Conservation (phyloP, 2,329 filamentous ascomycete genomes). For the Alternaria viburni region DNA sequence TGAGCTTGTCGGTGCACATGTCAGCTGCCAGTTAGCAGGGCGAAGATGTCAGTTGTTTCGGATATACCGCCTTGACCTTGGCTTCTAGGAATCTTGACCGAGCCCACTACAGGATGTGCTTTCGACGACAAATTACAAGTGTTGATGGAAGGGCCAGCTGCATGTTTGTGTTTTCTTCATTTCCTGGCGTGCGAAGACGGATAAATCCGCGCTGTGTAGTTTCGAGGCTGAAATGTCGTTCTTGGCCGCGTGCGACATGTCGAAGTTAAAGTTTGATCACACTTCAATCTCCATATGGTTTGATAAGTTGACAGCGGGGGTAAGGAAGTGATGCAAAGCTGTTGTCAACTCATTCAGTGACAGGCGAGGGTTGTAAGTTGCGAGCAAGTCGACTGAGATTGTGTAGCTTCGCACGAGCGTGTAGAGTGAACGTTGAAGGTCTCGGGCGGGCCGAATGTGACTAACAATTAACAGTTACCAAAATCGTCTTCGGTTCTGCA, state of each 20-base stretch:
- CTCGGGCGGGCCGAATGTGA: background rate
- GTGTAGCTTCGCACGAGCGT: background rate
- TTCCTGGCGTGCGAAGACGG: background rate
- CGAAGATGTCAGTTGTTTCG: constrained; percentile 7
- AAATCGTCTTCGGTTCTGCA: background rate
- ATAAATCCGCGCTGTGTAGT: background rate
- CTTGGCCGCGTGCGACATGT: background rate
- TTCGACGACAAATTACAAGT: background rate
- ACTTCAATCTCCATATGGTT: background rate
- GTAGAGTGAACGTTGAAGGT: background rate
- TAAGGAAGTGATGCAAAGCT: background rate
- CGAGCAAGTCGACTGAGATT: background rate
- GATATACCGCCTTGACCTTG: background rate
- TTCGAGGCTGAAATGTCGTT: background rate
- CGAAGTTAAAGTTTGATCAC: background rate
- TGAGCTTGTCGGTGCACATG: constrained; percentile 13
- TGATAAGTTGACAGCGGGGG: background rate
- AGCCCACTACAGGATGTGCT: background rate
- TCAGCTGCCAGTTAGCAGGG: constrained; percentile 17
- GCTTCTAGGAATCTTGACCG: background rate
- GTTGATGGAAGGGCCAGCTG: background rate
- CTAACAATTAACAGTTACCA: background rate
- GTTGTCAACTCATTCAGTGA: too few species aligned
- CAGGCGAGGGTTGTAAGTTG: background rate
- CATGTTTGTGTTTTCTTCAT: background rate